Conservation (phyloP, 257 asterid genomes). For the Leonotis leonurus region DNA sequence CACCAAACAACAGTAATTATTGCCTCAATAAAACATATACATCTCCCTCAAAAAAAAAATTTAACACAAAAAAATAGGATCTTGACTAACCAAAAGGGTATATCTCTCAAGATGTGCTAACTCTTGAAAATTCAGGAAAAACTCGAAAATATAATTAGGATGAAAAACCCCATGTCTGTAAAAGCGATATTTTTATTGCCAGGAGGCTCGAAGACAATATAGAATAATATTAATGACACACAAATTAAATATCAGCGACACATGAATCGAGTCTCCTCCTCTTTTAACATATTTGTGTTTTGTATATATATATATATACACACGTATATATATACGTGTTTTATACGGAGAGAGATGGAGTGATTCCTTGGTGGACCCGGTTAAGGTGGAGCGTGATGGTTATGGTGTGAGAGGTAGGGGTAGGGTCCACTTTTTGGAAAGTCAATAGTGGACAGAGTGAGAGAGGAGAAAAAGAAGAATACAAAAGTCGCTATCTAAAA, state of each 20-base stretch:
- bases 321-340: neutral
- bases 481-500: conserved; percentile 23
- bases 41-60: neutral
- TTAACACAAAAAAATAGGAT: conserved; percentile 19
- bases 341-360: conserved; percentile 21
- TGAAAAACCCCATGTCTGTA: conserved; percentile 12
- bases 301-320: neutral
- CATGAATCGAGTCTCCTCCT: conserved; percentile 11
- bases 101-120: conserved; percentile 21
- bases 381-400: conserved; percentile 30
- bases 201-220: conserved; percentile 18
- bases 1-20: conserved; percentile 32
- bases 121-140: conserved; percentile 3
- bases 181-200: neutral
- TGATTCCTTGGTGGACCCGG: conserved; percentile 36
- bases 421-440: conserved; percentile 26
- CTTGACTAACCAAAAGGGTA: conserved; percentile 46
- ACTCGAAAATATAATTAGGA: neutral
- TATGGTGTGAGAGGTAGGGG: conserved; percentile 21
- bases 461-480: conserved; percentile 15
- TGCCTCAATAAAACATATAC: conserved; percentile 15
- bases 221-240: conserved; percentile 17
- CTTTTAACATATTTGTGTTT: neutral
- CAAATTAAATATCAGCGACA: conserved; percentile 3
- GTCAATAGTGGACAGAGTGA: conserved; percentile 25